These are phyloP conservation scores for Lasiodiplodia citricola DNA, from an alignment of 2,329 filamentous ascomycete genomes.

Conservation along the genomic window DNA sequence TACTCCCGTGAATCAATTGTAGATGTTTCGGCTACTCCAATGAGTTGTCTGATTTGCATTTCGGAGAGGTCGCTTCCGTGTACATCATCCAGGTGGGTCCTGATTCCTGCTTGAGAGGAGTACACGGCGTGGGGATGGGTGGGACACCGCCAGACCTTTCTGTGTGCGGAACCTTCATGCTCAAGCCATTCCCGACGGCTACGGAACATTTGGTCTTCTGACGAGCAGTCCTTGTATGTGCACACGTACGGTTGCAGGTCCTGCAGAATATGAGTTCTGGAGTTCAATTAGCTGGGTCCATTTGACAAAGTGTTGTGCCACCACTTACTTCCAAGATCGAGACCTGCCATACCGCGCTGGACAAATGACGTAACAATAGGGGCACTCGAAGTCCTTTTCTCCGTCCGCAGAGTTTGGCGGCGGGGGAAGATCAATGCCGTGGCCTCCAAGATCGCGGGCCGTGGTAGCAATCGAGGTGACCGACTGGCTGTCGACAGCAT, in stretches of 20 bases:
- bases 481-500: slow-evolving; percentile 42
- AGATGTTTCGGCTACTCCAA: slow-evolving; percentile 41
- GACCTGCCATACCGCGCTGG: slow-evolving; percentile 42
- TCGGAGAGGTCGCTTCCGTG: slow-evolving; percentile 40
- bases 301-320: neutral
- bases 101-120: slow-evolving; percentile 33
- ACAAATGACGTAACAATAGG: slow-evolving; percentile 47
- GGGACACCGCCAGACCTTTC: slow-evolving; percentile 44
- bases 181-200: slow-evolving; percentile 45
- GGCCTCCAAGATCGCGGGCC: slow-evolving; percentile 41
- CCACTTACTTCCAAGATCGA: slow-evolving; percentile 37
- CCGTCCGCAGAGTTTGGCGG: slow-evolving; percentile 40
- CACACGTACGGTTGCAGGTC: slow-evolving; percentile 46
- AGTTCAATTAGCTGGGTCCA: neutral
- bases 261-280: slow-evolving; percentile 41
- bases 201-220: slow-evolving; percentile 39
- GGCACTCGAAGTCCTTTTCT: slow-evolving; percentile 45
- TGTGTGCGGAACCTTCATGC: slow-evolving; percentile 42
- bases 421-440: slow-evolving; percentile 40
- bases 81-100: slow-evolving; percentile 38
- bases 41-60: slow-evolving; percentile 36
- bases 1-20: slow-evolving; percentile 37
- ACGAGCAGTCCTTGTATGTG: slow-evolving; percentile 41
- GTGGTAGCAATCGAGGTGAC: slow-evolving; percentile 45
- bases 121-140: slow-evolving; percentile 41